Percentiles rank a stretch among this genome's conserved stretches.
Evolutionary conservation across 768 basidiomycete species (phyloP).

Genomic region (Auricularia sp.): DNA sequence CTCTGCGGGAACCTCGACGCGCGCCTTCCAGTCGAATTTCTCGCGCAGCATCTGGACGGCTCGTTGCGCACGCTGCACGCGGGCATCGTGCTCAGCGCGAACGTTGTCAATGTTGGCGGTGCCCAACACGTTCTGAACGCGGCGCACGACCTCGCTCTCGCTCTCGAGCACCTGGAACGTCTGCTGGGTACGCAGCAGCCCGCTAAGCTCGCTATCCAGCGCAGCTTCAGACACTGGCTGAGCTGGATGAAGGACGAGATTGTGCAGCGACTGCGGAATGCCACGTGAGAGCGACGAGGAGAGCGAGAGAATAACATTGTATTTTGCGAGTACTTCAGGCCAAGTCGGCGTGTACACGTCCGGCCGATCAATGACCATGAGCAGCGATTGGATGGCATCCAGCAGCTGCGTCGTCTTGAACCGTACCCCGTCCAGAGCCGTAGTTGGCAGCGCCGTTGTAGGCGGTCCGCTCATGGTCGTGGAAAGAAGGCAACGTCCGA

Average conservation of each 20-base stretch:
- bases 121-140: conserved; percentile 25
- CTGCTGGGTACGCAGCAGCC: conserved; percentile 69
- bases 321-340: conserved; percentile 82
- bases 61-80: conserved; percentile 68
- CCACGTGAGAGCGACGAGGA: conserved; percentile 53
- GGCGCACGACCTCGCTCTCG: conserved; percentile 64
- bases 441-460: too few relatives aligned
- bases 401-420: neutral
- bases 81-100: conserved; percentile 57
- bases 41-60: conserved; percentile 72
- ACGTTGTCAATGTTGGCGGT: conserved; percentile 22
- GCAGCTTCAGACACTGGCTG: conserved; percentile 49
- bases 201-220: conserved; percentile 64
- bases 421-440: neutral
- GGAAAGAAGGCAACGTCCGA: too few relatives aligned
- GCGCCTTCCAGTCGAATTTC: conserved; percentile 72
- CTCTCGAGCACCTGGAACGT: conserved; percentile 62
- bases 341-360: conserved; percentile 53
- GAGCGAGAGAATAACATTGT: conserved; percentile 75
- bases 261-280: conserved; percentile 42
- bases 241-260: conserved; percentile 59
- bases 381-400: neutral
- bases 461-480: too few relatives aligned
- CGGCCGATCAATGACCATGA: neutral
- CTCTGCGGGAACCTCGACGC: conserved; percentile 70